Conservation (phyloP, 208 protist species). For the Acanthamoeba divionensis region DNA sequence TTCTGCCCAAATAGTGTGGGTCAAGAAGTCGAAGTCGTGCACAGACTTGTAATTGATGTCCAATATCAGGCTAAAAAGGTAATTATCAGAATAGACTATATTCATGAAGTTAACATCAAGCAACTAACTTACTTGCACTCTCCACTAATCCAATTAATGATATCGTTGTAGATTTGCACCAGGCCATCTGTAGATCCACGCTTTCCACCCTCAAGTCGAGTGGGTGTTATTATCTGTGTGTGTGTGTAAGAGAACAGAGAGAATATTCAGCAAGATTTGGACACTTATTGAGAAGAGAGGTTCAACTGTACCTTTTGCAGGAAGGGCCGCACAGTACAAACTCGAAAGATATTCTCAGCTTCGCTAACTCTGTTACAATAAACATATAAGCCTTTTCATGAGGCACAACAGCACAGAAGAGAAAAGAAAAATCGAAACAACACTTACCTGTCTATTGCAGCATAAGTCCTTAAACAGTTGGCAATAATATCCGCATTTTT, state of each 20-base stretch:
- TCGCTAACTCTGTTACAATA: background rate
- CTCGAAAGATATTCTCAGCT: slow-evolving; percentile 3
- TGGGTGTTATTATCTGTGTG: background rate
- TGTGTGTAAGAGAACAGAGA: background rate
- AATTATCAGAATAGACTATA: background rate
- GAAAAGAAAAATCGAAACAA: background rate
- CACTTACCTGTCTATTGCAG: slow-evolving; percentile 20
- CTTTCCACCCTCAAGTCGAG: background rate
- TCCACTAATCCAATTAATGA: background rate
- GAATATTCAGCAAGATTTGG: background rate
- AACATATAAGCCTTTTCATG: too few species aligned
- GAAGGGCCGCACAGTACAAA: background rate
- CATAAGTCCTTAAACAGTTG: slow-evolving; percentile 36
- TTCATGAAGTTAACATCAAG: background rate
- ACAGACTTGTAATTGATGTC: background rate
- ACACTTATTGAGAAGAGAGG: background rate
- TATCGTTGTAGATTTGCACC: background rate
- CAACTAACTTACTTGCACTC: slow-evolving; percentile 12
- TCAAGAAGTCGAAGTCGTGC: slow-evolving; percentile 33
- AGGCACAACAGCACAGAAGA: background rate
- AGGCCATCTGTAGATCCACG: slow-evolving; percentile 1
- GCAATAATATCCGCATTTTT: slow-evolving; percentile 36
- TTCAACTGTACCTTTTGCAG: background rate
- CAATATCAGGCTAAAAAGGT: background rate
- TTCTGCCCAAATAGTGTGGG: slow-evolving; percentile 19